Conservation (phyloP, 257 asterid species). For the Solanum sejunctum region DNA sequence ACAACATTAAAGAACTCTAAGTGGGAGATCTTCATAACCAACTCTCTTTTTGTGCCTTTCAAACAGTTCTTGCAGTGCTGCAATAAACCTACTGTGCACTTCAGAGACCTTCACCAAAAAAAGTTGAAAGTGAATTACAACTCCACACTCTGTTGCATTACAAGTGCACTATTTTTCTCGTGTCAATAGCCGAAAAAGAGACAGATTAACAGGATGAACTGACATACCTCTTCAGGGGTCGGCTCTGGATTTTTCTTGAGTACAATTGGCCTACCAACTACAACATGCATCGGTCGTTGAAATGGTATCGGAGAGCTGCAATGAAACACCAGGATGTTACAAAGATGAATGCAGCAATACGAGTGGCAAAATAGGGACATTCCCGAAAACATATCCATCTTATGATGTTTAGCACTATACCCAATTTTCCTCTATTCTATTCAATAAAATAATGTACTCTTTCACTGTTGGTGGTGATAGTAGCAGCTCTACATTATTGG, state of each 20-base stretch:
- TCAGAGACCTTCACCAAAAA: slow-evolving; percentile 32
- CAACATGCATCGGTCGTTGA: slow-evolving; percentile 74
- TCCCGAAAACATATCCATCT: not conserved
- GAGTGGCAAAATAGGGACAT: not conserved
- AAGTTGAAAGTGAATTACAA: not conserved
- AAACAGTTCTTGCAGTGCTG: slow-evolving; percentile 49
- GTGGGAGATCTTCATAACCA: slow-evolving; percentile 34
- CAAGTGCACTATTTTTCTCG: not conserved
- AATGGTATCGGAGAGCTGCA: slow-evolving; percentile 84
- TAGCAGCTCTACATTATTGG: not conserved
- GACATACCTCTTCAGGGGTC: slow-evolving; percentile 60
- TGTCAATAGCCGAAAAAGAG: not conserved
- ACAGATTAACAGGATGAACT: not conserved
- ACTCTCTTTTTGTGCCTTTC: slow-evolving; percentile 59
- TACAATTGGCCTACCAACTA: slow-evolving; percentile 78
- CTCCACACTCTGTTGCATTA: no score
- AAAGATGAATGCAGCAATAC: not conserved
- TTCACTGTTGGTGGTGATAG: not conserved
- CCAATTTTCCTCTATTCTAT: not conserved
- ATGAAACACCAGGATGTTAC: not conserved
- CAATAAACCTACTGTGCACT: slow-evolving; percentile 54
- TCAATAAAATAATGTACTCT: not conserved
- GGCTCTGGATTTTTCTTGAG: slow-evolving; percentile 63
- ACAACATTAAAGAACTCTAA: slow-evolving; percentile 29
- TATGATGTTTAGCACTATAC: not conserved